Percentiles rank a stretch among this genome's conserved stretches.
These are phyloP conservation scores for Eustoma russellianum DNA, from an alignment of 257 asterid species.

Conservation along the genomic window DNA sequence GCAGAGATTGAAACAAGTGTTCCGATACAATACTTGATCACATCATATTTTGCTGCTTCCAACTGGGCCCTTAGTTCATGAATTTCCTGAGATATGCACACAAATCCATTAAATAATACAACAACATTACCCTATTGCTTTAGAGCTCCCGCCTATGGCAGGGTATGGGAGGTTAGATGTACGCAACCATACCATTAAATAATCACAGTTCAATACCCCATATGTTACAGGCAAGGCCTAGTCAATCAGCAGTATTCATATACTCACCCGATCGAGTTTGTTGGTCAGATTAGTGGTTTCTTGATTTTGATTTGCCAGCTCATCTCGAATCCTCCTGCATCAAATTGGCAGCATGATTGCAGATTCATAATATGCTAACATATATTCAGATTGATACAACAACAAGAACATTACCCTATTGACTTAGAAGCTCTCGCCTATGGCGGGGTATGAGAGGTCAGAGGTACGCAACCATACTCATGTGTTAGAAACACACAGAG, in stretches of 20 bases:
- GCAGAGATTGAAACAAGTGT: slow-evolving; percentile 82
- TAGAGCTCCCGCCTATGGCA: too few relatives aligned
- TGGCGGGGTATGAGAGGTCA: too few relatives aligned
- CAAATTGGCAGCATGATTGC: neutral
- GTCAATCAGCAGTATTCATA: neutral
- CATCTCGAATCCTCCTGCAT: slow-evolving; percentile 93
- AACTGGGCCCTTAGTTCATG: slow-evolving; percentile 68
- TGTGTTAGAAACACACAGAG: too few relatives aligned
- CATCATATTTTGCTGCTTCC: slow-evolving; percentile 93
- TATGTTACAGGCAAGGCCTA: neutral
- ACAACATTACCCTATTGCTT: too few relatives aligned
- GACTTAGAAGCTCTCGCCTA: too few relatives aligned
- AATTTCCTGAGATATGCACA: slow-evolving; percentile 53
- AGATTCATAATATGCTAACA: neutral
- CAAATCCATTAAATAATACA: neutral
- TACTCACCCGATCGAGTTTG: slow-evolving; percentile 84
- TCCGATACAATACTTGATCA: slow-evolving; percentile 89
- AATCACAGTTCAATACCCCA: neutral
- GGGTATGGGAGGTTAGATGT: too few relatives aligned
- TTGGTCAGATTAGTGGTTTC: slow-evolving; percentile 81
- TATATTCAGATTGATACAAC: neutral
- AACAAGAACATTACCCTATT: too few relatives aligned
- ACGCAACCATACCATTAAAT: too few relatives aligned
- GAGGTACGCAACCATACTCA: too few relatives aligned
- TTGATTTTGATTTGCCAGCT: slow-evolving; percentile 71